Conservation (phyloP, 2,329 filamentous ascomycete species). For the Alternaria sp. region DNA sequence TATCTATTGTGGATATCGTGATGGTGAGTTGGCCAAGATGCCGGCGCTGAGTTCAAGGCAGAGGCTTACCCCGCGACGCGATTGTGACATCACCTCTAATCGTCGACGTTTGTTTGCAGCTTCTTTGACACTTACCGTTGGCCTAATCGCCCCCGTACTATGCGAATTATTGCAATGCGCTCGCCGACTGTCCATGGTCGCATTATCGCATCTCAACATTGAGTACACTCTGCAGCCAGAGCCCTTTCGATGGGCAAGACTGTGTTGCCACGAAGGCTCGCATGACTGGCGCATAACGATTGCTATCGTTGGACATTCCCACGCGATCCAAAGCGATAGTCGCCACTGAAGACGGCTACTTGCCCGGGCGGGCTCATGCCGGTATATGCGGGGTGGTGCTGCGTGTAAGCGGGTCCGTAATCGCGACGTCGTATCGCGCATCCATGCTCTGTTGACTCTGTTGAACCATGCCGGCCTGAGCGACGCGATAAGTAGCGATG, state of each 20-base stretch:
- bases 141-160: background rate
- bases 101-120: background rate
- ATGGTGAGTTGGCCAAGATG: background rate
- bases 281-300: constrained; percentile 2
- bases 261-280: background rate
- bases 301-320: background rate
- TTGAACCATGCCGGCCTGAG: background rate
- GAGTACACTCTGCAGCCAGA: background rate
- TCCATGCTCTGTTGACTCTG: background rate
- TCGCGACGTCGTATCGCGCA: constrained; percentile 18
- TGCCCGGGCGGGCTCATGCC: background rate
- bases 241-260: background rate
- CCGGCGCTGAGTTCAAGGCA: constrained; percentile 1
- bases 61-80: constrained; percentile 20
- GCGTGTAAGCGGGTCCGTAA: constrained; percentile 24
- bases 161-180: background rate
- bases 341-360: constrained; percentile 20
- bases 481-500: background rate
- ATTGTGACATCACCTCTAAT: constrained; percentile 18
- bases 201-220: background rate
- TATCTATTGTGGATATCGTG: background rate
- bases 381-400: constrained; percentile 12
- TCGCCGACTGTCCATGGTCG: background rate
- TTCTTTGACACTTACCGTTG: background rate
- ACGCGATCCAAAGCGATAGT: constrained; percentile 9